phyloP scores from a whole-genome alignment of 2,329 filamentous ascomycete species.

The Raffaelea arxii region DNA sequence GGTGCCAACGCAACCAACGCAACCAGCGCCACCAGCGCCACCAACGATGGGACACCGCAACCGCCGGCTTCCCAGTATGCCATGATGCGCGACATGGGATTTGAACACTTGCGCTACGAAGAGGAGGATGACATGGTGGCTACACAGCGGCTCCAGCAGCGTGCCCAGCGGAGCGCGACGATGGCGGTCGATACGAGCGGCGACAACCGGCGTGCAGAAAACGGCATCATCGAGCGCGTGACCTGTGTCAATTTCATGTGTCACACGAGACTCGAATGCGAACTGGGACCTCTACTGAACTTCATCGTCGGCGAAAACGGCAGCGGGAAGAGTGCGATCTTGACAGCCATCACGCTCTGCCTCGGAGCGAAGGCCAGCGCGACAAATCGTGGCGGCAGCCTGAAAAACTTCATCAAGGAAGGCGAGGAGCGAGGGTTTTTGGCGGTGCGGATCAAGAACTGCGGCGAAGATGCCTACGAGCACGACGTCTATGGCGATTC shows the following conservation, averaged over 20 bases:
- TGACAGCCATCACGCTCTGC: conserved; percentile 88
- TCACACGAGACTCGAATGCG: conserved; percentile 69
- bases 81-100: conserved; percentile 47
- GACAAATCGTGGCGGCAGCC: conserved; percentile 81
- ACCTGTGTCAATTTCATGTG: conserved; percentile 96
- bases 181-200: conserved; percentile 24
- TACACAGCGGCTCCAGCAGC: conserved; percentile 51
- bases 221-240: conserved; percentile 81
- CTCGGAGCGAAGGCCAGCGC: conserved; percentile 89
- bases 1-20: too few species aligned
- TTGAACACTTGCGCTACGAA: conserved; percentile 44
- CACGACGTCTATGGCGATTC: conserved; percentile 71
- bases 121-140: conserved; percentile 53
- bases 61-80: conserved; percentile 53
- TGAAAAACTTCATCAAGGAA: conserved; percentile 85
- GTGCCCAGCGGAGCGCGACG: conserved; percentile 11
- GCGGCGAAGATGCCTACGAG: conserved; percentile 75
- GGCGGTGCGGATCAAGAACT: conserved; percentile 82
- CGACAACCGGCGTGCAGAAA: conserved; percentile 67
- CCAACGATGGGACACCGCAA: conserved; percentile 7
- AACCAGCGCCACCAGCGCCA: too few species aligned
- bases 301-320: conserved; percentile 98
- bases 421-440: conserved; percentile 69
- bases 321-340: conserved; percentile 90
- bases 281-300: conserved; percentile 90